These are phyloP conservation scores for Vitrella brassicaformis DNA, from an alignment of 73 alveolate species.

Conservation along the genomic window DNA sequence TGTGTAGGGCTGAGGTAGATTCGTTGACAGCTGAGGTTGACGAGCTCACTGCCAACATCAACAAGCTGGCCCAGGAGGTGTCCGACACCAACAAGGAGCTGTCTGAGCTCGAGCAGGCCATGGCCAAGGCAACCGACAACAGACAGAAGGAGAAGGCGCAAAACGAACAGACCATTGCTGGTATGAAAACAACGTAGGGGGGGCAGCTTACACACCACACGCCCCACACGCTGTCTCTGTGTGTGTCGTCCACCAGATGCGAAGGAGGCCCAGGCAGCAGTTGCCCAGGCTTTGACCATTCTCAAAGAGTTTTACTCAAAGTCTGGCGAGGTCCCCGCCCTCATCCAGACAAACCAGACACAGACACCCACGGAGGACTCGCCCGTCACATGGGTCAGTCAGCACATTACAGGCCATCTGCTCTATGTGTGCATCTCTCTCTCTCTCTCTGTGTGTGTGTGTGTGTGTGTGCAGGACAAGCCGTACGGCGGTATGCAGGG, in stretches of 20 bases:
- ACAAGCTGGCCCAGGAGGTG: background rate
- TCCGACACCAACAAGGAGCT: background rate
- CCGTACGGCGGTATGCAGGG: constrained; percentile 6
- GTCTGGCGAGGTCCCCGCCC: constrained; percentile 22
- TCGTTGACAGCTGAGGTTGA: background rate
- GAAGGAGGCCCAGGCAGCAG: constrained; percentile 19
- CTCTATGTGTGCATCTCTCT: too few species aligned
- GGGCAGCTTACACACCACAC: too few species aligned
- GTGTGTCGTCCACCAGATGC: background rate
- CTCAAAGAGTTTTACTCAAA: constrained; percentile 28
- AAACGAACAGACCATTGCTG: background rate
- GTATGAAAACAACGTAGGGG: too few species aligned
- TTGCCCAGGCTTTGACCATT: constrained; percentile 14
- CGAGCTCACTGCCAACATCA: background rate
- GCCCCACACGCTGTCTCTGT: too few species aligned
- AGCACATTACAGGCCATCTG: too few species aligned
- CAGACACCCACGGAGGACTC: background rate
- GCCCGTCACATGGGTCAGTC: constrained; percentile 11
- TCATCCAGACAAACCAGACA: constrained; percentile 6
- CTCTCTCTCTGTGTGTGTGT: too few species aligned
- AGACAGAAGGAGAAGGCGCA: constrained; percentile 4
- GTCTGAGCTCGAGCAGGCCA: constrained; percentile 1
- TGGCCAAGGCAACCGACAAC: constrained; percentile 8
- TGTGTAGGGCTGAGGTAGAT: background rate
- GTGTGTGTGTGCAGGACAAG: too few species aligned